phyloP scores from a whole-genome alignment of 345 rosid species.

The Limnanthes douglasii region DNA sequence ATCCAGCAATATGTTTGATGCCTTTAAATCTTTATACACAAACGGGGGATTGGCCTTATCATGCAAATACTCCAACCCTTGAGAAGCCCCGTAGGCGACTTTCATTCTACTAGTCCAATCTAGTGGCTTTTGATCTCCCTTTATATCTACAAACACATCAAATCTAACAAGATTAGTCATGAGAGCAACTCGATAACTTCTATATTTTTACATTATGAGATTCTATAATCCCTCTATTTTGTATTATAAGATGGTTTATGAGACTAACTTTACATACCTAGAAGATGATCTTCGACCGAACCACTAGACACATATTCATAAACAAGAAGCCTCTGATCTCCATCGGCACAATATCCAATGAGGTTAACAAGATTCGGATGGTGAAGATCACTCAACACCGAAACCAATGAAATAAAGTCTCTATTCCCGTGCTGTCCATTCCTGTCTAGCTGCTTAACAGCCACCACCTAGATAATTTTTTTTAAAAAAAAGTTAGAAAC shows the following conservation, averaged over 20 bases:
- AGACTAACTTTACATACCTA: slow-evolving; percentile 22
- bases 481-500: background rate
- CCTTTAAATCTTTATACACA: slow-evolving; percentile 41
- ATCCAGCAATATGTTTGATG: slow-evolving; percentile 46
- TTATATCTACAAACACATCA: slow-evolving; percentile 18
- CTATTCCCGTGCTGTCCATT: slow-evolving; percentile 38
- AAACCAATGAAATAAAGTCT: slow-evolving; percentile 45
- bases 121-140: slow-evolving; percentile 20
- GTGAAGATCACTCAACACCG: slow-evolving; percentile 24
- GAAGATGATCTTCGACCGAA: slow-evolving; percentile 35
- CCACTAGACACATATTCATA: slow-evolving; percentile 38
- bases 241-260: background rate
- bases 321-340: slow-evolving; percentile 62
- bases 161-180: too few species aligned
- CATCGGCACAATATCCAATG: slow-evolving; percentile 65
- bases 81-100: slow-evolving; percentile 45
- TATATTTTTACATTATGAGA: too few species aligned
- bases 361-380: slow-evolving; percentile 45
- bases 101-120: slow-evolving; percentile 47
- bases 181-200: too few species aligned
- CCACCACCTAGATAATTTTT: slow-evolving; percentile 27
- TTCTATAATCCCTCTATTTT: too few species aligned
- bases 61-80: slow-evolving; percentile 53
- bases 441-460: slow-evolving; percentile 61
- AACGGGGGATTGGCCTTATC: slow-evolving; percentile 38